phyloP scores from a whole-genome alignment of 495 filamentous ascomycete species.

The Trichoderma erinaceum region DNA sequence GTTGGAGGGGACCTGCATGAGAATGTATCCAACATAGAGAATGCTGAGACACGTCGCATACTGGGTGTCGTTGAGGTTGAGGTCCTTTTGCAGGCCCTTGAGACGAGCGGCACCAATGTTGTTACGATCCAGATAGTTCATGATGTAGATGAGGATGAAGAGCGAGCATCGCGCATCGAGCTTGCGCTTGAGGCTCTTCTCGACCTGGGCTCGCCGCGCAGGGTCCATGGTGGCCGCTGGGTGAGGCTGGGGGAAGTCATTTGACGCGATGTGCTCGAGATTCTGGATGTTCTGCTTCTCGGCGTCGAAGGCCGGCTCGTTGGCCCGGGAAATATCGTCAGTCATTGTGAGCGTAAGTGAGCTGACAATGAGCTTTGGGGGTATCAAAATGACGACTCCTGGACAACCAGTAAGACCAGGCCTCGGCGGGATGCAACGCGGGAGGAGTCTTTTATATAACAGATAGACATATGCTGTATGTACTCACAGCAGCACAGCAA shows the following conservation, averaged over 20 bases:
- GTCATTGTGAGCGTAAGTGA: background rate
- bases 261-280: background rate
- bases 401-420: background rate
- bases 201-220: slow-evolving; percentile 29
- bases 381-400: background rate
- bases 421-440: background rate
- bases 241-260: background rate
- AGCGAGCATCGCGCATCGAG: slow-evolving; percentile 37
- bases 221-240: slow-evolving; percentile 27
- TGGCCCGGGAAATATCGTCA: slow-evolving; percentile 1
- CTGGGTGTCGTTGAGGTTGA: slow-evolving; percentile 33
- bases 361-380: background rate
- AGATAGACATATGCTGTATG: background rate
- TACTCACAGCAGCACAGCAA: background rate
- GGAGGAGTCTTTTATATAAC: background rate
- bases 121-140: slow-evolving; percentile 71
- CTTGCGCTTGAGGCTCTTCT: slow-evolving; percentile 37
- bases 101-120: slow-evolving; percentile 45
- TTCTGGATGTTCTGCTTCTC: slow-evolving; percentile 4
- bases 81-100: slow-evolving; percentile 40
- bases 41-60: slow-evolving; percentile 38
- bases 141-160: slow-evolving; percentile 56
- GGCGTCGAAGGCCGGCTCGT: background rate
- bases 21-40: slow-evolving; percentile 48
- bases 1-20: slow-evolving; percentile 44